These are phyloP conservation scores for Polymyxa betae DNA, from an alignment of 208 protist genomes.

Conservation along the genomic window DNA sequence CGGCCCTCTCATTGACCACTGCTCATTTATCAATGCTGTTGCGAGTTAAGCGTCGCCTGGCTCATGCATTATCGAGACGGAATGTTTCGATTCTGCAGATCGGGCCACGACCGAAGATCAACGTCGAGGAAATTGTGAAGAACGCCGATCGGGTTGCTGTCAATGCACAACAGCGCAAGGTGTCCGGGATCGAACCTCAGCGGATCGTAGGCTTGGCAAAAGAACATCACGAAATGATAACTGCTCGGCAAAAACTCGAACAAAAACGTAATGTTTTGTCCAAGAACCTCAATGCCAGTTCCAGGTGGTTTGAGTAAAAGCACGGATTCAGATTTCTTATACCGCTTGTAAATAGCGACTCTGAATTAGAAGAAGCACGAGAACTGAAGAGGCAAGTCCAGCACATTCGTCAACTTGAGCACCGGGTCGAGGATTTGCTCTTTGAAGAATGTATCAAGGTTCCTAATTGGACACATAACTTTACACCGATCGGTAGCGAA, in stretches of 20 bases:
- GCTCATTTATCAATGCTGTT: too few relatives aligned
- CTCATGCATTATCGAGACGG: too few relatives aligned
- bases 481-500: conserved; percentile 5
- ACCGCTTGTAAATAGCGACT: too few relatives aligned
- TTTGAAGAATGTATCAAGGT: conserved; percentile 40
- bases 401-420: conserved; percentile 8
- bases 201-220: not conserved
- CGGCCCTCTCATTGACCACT: too few relatives aligned
- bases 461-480: not conserved
- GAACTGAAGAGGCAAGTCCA: conserved; percentile 25
- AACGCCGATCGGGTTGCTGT: not conserved
- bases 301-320: not conserved
- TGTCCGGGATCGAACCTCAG: not conserved
- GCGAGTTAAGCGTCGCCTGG: too few relatives aligned
- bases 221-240: not conserved
- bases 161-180: conserved; percentile 8
- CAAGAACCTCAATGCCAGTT: not conserved
- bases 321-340: too few relatives aligned
- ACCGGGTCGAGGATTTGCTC: conserved; percentile 6
- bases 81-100: conserved; percentile 23
- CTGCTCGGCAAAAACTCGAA: not conserved
- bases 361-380: not conserved
- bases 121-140: not conserved
- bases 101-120: not conserved
- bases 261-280: not conserved